A percentile compares a stretch with the other conserved stretches of the same genome.
Evolutionary conservation across 495 filamentous ascomycete genomes (phyloP).

Genomic region (Sabuloglossum arenarium): DNA sequence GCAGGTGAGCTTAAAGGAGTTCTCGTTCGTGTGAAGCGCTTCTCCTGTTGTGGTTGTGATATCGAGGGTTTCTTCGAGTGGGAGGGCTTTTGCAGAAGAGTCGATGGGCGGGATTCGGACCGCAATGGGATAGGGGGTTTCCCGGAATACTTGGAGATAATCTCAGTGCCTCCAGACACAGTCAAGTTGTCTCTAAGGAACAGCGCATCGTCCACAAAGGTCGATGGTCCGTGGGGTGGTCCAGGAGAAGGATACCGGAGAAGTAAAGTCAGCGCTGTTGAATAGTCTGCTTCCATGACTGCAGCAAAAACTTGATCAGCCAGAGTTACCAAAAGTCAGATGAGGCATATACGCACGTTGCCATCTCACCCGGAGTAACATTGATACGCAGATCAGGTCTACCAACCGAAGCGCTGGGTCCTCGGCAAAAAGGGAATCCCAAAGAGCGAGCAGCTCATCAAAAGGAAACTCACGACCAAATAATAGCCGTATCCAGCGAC

Average conservation of each 20-base stretch:
- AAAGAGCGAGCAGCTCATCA: slow-evolving; percentile 59
- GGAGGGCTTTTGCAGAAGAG: slow-evolving; percentile 8
- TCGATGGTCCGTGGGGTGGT: slow-evolving; percentile 41
- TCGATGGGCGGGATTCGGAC: slow-evolving; percentile 16
- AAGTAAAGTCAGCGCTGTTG: slow-evolving; percentile 55
- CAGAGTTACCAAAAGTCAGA: slow-evolving; percentile 3
- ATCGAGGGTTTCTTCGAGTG: not conserved
- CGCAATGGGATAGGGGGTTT: slow-evolving; percentile 25
- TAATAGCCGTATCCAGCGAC: slow-evolving; percentile 83
- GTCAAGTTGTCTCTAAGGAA: slow-evolving; percentile 64
- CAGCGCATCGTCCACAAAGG: slow-evolving; percentile 73
- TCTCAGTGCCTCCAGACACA: slow-evolving; percentile 41
- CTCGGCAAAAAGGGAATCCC: slow-evolving; percentile 83
- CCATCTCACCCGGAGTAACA: slow-evolving; percentile 88
- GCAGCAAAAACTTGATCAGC: not conserved
- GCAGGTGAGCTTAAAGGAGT: slow-evolving; percentile 34
- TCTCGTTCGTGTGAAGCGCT: not conserved
- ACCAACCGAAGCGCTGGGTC: slow-evolving; percentile 66
- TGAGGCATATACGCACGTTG: slow-evolving; percentile 35
- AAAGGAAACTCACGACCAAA: slow-evolving; percentile 90
- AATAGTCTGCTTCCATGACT: slow-evolving; percentile 80
- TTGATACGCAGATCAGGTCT: slow-evolving; percentile 75
- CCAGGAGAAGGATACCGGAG: slow-evolving; percentile 55
- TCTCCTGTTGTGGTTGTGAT: not conserved
- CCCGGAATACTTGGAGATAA: slow-evolving; percentile 71